Conservation (phyloP, 805 yeast genomes). For the Barnettozyma sp. region DNA sequence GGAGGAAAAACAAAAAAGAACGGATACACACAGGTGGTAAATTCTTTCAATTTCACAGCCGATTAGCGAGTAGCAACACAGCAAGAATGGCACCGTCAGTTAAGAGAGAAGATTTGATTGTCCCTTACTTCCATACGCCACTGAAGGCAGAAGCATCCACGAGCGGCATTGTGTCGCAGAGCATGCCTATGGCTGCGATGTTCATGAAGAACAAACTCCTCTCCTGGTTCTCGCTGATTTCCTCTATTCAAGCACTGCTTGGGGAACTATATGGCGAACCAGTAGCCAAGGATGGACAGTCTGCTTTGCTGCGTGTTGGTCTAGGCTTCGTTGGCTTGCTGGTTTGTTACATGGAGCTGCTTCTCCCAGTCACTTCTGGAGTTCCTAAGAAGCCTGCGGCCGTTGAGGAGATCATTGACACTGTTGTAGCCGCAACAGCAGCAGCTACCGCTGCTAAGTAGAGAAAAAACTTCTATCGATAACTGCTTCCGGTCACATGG, state of each 20-base stretch:
- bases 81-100: constrained; percentile 29
- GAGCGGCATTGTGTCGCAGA: constrained; percentile 42
- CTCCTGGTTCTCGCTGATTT: constrained; percentile 49
- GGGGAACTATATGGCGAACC: constrained; percentile 23
- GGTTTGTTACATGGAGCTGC: constrained; percentile 49
- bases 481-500: no score
- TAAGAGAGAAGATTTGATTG: constrained; percentile 32
- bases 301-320: constrained; percentile 23
- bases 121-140: constrained; percentile 40
- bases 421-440: constrained; percentile 18
- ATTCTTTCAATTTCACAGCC: no score
- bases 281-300: constrained; percentile 33
- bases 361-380: constrained; percentile 23
- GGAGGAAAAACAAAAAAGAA: no score
- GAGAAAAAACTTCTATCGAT: no score
- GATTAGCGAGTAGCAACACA: no score
- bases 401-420: constrained; percentile 23
- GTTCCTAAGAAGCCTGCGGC: constrained; percentile 26
- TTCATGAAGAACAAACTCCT: constrained; percentile 46
- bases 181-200: constrained; percentile 66
- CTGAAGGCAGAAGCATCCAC: constrained; percentile 42
- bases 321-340: constrained; percentile 40
- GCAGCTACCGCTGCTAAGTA: constrained; percentile 16
- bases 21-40: no score
- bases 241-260: constrained; percentile 36